Percentiles rank a stretch among this genome's conserved stretches.
phyloP scores from a whole-genome alignment of 2,329 filamentous ascomycete species.

The Plectosphaerella cucumerina region DNA sequence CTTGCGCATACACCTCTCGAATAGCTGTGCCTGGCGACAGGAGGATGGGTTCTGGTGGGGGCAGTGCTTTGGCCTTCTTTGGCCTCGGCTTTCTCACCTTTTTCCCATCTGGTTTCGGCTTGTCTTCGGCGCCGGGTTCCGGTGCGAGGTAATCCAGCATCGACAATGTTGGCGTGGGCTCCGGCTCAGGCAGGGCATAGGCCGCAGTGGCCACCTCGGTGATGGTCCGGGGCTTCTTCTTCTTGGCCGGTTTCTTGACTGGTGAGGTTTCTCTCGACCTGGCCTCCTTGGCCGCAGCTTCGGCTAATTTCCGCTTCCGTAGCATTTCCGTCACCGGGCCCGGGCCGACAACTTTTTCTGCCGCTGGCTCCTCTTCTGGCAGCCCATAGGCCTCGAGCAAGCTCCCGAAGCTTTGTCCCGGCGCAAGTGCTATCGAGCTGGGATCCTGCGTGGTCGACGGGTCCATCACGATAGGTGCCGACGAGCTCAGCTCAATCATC shows the following conservation, averaged over 20 bases:
- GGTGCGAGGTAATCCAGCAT: slow-evolving; percentile 41
- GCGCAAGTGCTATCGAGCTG: slow-evolving; percentile 7
- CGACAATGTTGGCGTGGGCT: slow-evolving; percentile 22
- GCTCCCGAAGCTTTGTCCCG: slow-evolving; percentile 34
- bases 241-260: slow-evolving; percentile 37
- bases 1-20: slow-evolving; percentile 61
- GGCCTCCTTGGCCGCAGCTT: slow-evolving; percentile 32
- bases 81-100: slow-evolving; percentile 24
- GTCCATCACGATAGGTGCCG: slow-evolving; percentile 26
- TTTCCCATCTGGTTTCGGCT: slow-evolving; percentile 24
- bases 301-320: slow-evolving; percentile 53
- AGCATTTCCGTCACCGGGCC: slow-evolving; percentile 21
- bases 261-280: slow-evolving; percentile 5
- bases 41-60: slow-evolving; percentile 44
- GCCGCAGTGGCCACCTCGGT: slow-evolving; percentile 73
- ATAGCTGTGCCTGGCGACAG: slow-evolving; percentile 67
- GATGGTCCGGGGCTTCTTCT: slow-evolving; percentile 72
- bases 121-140: slow-evolving; percentile 17
- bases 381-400: slow-evolving; percentile 37
- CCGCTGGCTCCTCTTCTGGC: slow-evolving; percentile 7
- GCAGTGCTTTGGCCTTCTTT: slow-evolving; percentile 33
- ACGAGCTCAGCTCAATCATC: slow-evolving; percentile 20
- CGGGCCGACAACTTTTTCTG: slow-evolving; percentile 10
- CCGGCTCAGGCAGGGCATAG: slow-evolving; percentile 44
- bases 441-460: slow-evolving; percentile 20